Conservation (phyloP, 208 protist species). For the Crithidia sp. region DNA sequence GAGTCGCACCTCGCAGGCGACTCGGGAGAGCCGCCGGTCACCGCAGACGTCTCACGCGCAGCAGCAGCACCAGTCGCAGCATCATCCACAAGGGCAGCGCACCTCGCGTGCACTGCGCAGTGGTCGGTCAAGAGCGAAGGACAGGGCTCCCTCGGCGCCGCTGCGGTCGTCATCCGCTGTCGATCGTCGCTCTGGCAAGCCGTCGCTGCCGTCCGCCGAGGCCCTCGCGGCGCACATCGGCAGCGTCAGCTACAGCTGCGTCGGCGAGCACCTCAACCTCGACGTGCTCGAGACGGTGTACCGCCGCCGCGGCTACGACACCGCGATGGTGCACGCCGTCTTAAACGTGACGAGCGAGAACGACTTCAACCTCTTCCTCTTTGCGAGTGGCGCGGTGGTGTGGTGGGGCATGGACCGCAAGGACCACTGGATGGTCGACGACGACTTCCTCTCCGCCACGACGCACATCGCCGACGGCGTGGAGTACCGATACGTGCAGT, state of each 20-base stretch:
- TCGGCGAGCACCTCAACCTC: conserved; percentile 53
- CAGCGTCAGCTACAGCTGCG: conserved; percentile 67
- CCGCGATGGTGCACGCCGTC: conserved; percentile 44
- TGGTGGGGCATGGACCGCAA: conserved; percentile 78
- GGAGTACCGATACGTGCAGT: conserved; percentile 48
- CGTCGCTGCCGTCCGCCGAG: conserved; percentile 33
- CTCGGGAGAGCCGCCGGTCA: background rate
- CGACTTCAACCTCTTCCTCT: conserved; percentile 70
- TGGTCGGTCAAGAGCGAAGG: background rate
- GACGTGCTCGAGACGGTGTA: conserved; percentile 52
- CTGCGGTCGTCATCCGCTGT: conserved; percentile 12
- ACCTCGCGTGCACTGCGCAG: conserved; percentile 8
- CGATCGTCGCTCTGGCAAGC: conserved; percentile 24
- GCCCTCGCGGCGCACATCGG: conserved; percentile 59
- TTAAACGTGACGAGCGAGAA: conserved; percentile 57
- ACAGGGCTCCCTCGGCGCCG: background rate
- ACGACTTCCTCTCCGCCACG: conserved; percentile 64
- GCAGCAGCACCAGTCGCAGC: background rate
- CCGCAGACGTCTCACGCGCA: conserved; percentile 2
- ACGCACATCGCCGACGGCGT: conserved; percentile 44
- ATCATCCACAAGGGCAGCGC: background rate
- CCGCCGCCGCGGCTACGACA: conserved; percentile 62
- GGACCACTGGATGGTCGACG: conserved; percentile 74
- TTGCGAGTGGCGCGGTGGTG: conserved; percentile 67
- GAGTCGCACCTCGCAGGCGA: conserved; percentile 14